Base-by-base conservation (phyloP, 225 moss, liverwort and hornwort species). In the Anthoceros angustus region DNA sequence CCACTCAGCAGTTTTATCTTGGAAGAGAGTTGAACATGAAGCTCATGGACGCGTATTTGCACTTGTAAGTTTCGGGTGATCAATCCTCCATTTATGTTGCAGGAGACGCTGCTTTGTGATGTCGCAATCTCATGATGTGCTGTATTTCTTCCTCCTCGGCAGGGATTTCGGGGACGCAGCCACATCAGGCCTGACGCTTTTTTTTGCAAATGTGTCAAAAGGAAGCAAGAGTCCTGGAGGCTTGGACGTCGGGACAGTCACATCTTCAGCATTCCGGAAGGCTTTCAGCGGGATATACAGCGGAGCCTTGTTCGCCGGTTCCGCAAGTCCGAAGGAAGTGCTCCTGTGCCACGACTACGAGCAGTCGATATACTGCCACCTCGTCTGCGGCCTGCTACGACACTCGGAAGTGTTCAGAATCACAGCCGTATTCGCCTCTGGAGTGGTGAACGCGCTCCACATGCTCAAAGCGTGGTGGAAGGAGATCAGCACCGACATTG, bases 281-380 rank as follows among this genome's bases (percentile, higher is more conserved):
- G 32, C 32, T 32, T 1, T 4, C 32, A 32, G 32, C 32, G 32
- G 32, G 32, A 4, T 32, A 32, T 32, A 32, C 32, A 4, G 1
- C 2, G 32, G 4, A 32, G 32, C 32, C 32, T 32, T 1, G 2
- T 32, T 32, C 32, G 32, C 32, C 32, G 32, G 32, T 32, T 32
- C 32, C 32, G 68, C 70, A 10, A 86, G 84, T 72, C 80, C 91
- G 15, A 46, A 63, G 7, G 74, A 10, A 20, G 77, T 84, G 9
- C 43, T 73, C 8, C 66, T 76, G 10, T 73, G 76, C 63, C 4
- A 75, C 64, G 71, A 80, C 72, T 49, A 71, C 62, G 63, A 71
- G 62, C 71, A 84, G 79, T 78, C 77, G 24, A 78, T 84, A 77
- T 94, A 94, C 43, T 88, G 94, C 68, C 90, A 94, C 66, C 61